Evolutionary conservation across 2,329 filamentous ascomycete genomes (phyloP), one percentile per base, ranked within the genome.

Genomic region (Lizonia empirigonia): DNA sequence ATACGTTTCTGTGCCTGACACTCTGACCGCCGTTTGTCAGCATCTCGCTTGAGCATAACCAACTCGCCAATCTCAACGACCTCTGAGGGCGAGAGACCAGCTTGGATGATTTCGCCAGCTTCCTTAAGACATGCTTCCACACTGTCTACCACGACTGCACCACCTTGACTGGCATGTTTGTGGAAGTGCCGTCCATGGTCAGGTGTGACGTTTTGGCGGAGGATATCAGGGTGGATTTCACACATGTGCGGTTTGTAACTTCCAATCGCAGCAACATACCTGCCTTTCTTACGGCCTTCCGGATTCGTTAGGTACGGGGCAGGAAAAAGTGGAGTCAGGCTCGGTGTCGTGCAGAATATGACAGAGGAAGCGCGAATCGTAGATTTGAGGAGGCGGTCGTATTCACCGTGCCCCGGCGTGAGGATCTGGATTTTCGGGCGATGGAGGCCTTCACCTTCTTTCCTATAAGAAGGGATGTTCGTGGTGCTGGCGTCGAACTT

Each of bases 11-110:
- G 73, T 32, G 54, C 58, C 38, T 63, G 39, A 9, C 67, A 68
- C 8, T 71, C 70, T 37, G 42, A 46, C 23, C 67, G 51, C 33
- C 70, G 53, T 50, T 64, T 53, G 60, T 78, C 76, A 2, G 78
- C 78, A 44, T 83, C 81, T 37, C 80, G 72, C 66, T 81, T 82
- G 62, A 86, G 73, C 82, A 86, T 86, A 53, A 87, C 74, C 38
- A 97, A 77, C 68, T 97, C 92, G 3, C 92, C 93, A 1, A 97
- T 77, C 71, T 97, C 93, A 0, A 96, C 89, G 3, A 97, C 81
- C 62, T 95, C 87, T 36, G 85, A 81, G 0, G 89, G 85, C 18
- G 80, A 79, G 22, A 97, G 77, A 0, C 85, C 86, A 0, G 90
- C 90, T 59, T 90, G 84, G 8, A 95, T 87, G 38, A 97, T 79